Percentiles rank a stretch among this genome's conserved stretches.
Conservation (phyloP, 352 stramenopile species). For the Pythium chondricola region DNA sequence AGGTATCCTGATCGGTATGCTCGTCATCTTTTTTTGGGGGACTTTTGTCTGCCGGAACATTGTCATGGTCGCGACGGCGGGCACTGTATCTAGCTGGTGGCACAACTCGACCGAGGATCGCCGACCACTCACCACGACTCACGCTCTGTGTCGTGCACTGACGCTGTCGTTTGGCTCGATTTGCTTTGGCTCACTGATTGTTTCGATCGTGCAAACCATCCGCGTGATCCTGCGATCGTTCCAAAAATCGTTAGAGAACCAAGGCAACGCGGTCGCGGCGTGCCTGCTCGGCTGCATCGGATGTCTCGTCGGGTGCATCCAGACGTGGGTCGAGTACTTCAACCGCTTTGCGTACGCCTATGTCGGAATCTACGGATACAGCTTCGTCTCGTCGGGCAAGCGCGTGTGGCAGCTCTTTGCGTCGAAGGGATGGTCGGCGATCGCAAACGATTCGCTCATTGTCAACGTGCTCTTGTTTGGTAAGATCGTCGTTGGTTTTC, state of each 20-base stretch:
- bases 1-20: slow-evolving; percentile 62
- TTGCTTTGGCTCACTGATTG: slow-evolving; percentile 71
- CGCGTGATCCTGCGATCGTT: slow-evolving; percentile 36
- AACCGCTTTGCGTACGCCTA: slow-evolving; percentile 75
- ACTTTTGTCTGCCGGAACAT: slow-evolving; percentile 70
- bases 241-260: slow-evolving; percentile 29
- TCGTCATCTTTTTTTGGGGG: slow-evolving; percentile 87
- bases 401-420: slow-evolving; percentile 49
- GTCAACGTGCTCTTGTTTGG: slow-evolving; percentile 50
- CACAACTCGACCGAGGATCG: slow-evolving; percentile 46
- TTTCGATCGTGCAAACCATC: slow-evolving; percentile 65
- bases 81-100: slow-evolving; percentile 84
- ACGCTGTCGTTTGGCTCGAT: slow-evolving; percentile 87
- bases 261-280: slow-evolving; percentile 47
- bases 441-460: slow-evolving; percentile 70
- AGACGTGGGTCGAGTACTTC: slow-evolving; percentile 67
- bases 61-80: slow-evolving; percentile 73
- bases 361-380: slow-evolving; percentile 66
- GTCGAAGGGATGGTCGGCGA: slow-evolving; percentile 47
- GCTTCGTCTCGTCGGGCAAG: slow-evolving; percentile 43
- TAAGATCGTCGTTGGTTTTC: slow-evolving; percentile 50
- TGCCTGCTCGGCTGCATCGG: slow-evolving; percentile 38
- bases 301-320: slow-evolving; percentile 54
- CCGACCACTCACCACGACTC: slow-evolving; percentile 27
- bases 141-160: slow-evolving; percentile 44